These are phyloP conservation scores for Ophiocordyceps camponoti-rufipedis DNA, from an alignment of 2,329 filamentous ascomycete species.

Conservation along the genomic window DNA sequence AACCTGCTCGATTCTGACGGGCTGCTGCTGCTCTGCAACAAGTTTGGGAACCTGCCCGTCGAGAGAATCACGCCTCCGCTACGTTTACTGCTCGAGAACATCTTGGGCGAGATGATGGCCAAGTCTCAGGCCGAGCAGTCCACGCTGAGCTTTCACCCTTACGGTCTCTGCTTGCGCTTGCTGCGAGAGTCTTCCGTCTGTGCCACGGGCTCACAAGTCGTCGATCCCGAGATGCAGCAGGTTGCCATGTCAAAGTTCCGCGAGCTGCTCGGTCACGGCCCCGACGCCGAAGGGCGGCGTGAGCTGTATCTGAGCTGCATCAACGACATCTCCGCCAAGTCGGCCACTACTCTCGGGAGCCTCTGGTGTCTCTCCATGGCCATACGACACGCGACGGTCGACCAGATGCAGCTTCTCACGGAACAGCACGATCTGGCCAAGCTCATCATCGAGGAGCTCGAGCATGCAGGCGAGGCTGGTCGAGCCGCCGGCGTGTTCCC, in stretches of 20 bases:
- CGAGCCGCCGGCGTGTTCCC: constrained; percentile 18
- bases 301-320: constrained; percentile 50
- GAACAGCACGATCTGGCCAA: constrained; percentile 41
- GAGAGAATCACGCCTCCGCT: constrained; percentile 43
- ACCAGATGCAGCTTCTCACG: constrained; percentile 38
- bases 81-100: constrained; percentile 38
- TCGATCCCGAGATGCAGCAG: constrained; percentile 41
- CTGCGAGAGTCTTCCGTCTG: constrained; percentile 52
- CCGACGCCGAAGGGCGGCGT: constrained; percentile 34
- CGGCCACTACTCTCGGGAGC: constrained; percentile 50
- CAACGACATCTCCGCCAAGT: constrained; percentile 45
- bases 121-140: constrained; percentile 21
- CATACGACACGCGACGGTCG: constrained; percentile 23
- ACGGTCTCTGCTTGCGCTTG: constrained; percentile 41
- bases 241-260: constrained; percentile 45
- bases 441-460: constrained; percentile 47
- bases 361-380: constrained; percentile 43
- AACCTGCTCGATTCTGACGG: constrained; percentile 27
- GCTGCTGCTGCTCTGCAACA: constrained; percentile 50
- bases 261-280: constrained; percentile 37
- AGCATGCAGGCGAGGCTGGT: constrained; percentile 25
- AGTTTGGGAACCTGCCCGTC: constrained; percentile 47
- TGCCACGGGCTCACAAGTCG: constrained; percentile 31
- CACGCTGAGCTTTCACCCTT: constrained; percentile 22
- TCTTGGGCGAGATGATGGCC: constrained; percentile 30